A percentile compares a stretch with the other conserved stretches of the same genome.
Conservation (phyloP, 2,329 filamentous ascomycete genomes). For the Raffaelea arxii region DNA sequence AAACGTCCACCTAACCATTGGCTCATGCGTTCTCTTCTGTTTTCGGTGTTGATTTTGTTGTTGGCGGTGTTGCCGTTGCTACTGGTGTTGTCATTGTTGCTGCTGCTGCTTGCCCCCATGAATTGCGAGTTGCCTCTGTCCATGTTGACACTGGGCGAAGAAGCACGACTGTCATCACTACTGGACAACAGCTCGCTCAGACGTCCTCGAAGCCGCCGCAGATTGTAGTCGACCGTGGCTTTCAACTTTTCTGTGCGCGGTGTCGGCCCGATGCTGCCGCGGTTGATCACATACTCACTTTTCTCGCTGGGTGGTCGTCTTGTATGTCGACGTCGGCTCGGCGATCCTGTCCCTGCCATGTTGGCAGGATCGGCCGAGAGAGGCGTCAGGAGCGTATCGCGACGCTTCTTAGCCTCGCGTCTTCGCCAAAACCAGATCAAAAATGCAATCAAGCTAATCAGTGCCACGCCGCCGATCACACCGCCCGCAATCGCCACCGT, state of each 20-base stretch:
- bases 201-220: constrained; percentile 24
- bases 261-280: constrained; percentile 39
- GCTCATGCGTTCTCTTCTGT: no score
- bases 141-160: constrained; percentile 31
- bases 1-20: no score
- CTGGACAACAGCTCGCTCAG: constrained; percentile 21
- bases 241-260: constrained; percentile 31
- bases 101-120: constrained; percentile 19
- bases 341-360: neutral
- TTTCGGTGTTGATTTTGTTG: constrained; percentile 13
- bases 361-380: constrained; percentile 24
- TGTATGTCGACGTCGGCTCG: neutral
- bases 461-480: constrained; percentile 38
- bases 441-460: constrained; percentile 35
- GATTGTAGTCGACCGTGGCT: constrained; percentile 27
- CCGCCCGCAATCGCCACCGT: constrained; percentile 40
- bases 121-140: constrained; percentile 46
- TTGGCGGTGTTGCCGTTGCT: constrained; percentile 6
- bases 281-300: constrained; percentile 30
- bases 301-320: constrained; percentile 13
- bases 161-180: constrained; percentile 12
- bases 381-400: constrained; percentile 40
- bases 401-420: constrained; percentile 28
- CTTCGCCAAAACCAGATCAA: constrained; percentile 42
- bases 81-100: neutral